Evolutionary conservation across 129 eudicot genomes (phyloP), one percentile per base, ranked within the genome.

Genomic region (Silybum marianum): DNA sequence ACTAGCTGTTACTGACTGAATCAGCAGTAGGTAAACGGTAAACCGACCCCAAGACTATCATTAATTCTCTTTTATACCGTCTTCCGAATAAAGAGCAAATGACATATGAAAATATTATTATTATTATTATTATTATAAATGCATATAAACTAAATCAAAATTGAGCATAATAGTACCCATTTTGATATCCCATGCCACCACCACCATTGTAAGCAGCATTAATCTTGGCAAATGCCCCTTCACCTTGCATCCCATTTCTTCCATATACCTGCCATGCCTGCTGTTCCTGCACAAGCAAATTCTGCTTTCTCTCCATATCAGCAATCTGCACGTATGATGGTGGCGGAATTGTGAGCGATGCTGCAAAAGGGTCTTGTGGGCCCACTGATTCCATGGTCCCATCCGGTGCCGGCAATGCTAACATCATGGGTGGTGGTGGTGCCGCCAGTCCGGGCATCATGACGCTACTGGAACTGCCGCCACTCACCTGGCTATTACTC

Each of bases 311-410:
- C 84, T 90, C 92, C 92, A 88, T 79, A 24, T 90, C 92, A 0
- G 90, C 95, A 39, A 90, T 88, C 73, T 90, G 90, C 36, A 91
- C 88, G 51, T 91, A 91, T 7, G 93, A 75, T 34, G 96, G 96
- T 0, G 93, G 90, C 21, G 90, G 86, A 58, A 91, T 85, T 4
- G 58, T 18, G 28, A 91, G 77, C 7, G 96, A 91, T 10, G 96
- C 93, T n/a, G 88, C 96, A 79, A 91, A 91, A 9, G 96, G 93
- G 65, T 91, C 96, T 72, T 87, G 86, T 14, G 79, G 69, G 58
- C 90, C 83, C 22, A 88, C 86, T 13, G 80, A 24, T 74, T 85
- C 86, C 26, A 87, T 42, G 3, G 88, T 83, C 16, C 90, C 96
- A 80, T 89, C 89, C 0, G 91, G 92, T 28, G 88, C 91, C 9